Base-by-base conservation (phyloP, 768 basidiomycete species). In the Daedaleopsis sinensis region DNA sequence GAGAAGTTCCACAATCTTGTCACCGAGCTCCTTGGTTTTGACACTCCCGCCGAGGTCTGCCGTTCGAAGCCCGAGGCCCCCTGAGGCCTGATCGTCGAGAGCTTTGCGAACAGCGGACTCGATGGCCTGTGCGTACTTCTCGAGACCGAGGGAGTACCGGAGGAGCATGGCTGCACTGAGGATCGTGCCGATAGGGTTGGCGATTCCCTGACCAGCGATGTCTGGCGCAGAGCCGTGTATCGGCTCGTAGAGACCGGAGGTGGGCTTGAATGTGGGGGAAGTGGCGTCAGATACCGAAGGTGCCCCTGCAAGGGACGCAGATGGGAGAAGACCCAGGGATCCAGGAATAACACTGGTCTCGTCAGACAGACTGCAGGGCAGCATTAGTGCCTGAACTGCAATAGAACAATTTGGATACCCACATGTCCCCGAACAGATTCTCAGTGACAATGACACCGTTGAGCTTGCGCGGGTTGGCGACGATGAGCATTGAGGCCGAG, bases 361-460 rank as follows among this genome's bases (percentile, higher is more conserved):
- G 74, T 98, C 97, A 9, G 96, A 98, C 42, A 99, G 84, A 69
- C 95, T 98, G 70, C 1, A 16, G 46, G 35, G 39, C 4, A 19
- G 7, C 44, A 39, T 52, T 15, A 21, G 16, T 16, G 43, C 15
- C 32, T 32, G 27, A 32, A 32, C 27, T 32, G 3, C 7, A 32
- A 32, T 32, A 32, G 27, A 32, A 3, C 27, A 32, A 32, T 32
- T 7, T 32, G 27, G 27, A 7, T 32, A 79, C 93, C 71, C 71
- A 98, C 97, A 98, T 98, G 74, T 98, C 96, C 49, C 96, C 96
- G 65, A 98, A 97, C 74, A 98, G 75, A 74, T 98, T 98, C 77
- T 96, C 96, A 0, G 95, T 99, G 58, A 99, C 76, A 66, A 98
- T 83, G 49, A 99, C 88, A 63, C 97, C 97, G 72, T 99, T 99